phyloP scores from a whole-genome alignment of 2,329 filamentous ascomycete genomes.

The Fusarium mexicanum region DNA sequence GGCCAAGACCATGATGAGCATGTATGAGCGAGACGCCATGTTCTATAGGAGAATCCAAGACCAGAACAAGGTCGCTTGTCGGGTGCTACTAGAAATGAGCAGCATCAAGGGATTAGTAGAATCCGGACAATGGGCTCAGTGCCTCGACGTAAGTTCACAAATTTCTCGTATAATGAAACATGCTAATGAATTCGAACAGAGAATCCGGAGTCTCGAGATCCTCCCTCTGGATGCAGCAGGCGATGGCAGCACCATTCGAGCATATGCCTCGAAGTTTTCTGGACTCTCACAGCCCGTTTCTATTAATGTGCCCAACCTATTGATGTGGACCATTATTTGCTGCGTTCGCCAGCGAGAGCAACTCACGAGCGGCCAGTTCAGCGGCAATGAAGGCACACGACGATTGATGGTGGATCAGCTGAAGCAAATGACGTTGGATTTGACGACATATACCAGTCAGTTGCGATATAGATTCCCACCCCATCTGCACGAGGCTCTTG shows the following conservation, averaged over 20 bases:
- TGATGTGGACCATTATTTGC: slow-evolving; percentile 93
- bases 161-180: neutral
- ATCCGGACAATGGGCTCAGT: slow-evolving; percentile 64
- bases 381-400: slow-evolving; percentile 73
- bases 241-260: slow-evolving; percentile 81
- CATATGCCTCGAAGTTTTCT: slow-evolving; percentile 82
- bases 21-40: slow-evolving; percentile 70
- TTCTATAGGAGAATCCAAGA: slow-evolving; percentile 67
- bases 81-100: slow-evolving; percentile 68
- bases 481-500: slow-evolving; percentile 87
- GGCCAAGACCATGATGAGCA: slow-evolving; percentile 68
- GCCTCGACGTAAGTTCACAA: slow-evolving; percentile 63
- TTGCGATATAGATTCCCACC: slow-evolving; percentile 90
- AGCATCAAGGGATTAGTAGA: slow-evolving; percentile 67
- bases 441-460: slow-evolving; percentile 94
- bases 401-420: slow-evolving; percentile 74
- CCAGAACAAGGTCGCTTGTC: slow-evolving; percentile 65
- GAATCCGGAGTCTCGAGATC: slow-evolving; percentile 78
- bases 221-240: slow-evolving; percentile 80
- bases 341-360: slow-evolving; percentile 81
- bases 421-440: slow-evolving; percentile 83
- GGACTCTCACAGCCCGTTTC: slow-evolving; percentile 82
- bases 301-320: slow-evolving; percentile 87
- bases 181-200: slow-evolving; percentile 57
- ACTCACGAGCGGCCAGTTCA: slow-evolving; percentile 76